A percentile compares a stretch with the other conserved stretches of the same genome.
These are phyloP conservation scores for Taphrina sp. DNA, from an alignment of 1,139 yeast genomes.

Conservation along the genomic window DNA sequence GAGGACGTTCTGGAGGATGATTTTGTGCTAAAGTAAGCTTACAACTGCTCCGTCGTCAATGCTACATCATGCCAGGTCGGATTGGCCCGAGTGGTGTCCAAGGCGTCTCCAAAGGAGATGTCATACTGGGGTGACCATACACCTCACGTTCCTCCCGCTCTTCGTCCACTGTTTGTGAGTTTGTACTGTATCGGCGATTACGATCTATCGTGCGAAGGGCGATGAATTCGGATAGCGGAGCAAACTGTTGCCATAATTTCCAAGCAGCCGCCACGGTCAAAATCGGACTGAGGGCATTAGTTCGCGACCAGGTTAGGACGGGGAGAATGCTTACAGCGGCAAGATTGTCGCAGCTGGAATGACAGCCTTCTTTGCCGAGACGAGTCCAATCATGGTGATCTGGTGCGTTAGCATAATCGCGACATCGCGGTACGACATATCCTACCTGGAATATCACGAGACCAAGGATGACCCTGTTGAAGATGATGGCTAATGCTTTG, in stretches of 20 bases:
- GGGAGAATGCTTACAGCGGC: constrained; percentile 18
- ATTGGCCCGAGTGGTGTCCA: constrained; percentile 26
- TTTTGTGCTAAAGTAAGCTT: too few relatives aligned
- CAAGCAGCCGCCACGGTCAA: constrained; percentile 57
- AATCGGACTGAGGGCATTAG: constrained; percentile 71
- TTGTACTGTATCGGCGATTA: constrained; percentile 24
- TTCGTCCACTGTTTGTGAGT: constrained; percentile 58
- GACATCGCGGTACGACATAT: constrained; percentile 42
- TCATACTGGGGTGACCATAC: constrained; percentile 63
- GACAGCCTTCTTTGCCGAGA: constrained; percentile 22
- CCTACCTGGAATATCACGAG: constrained; percentile 72
- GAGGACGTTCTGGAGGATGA: too few relatives aligned
- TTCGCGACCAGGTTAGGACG: constrained; percentile 75
- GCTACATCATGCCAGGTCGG: constrained; percentile 3
- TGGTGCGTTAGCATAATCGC: not conserved
- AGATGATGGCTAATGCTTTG: constrained; percentile 79
- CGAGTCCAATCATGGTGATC: constrained; percentile 23
- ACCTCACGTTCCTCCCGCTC: constrained; percentile 63
- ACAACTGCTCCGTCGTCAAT: not conserved
- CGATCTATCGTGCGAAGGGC: constrained; percentile 66
- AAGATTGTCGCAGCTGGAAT: constrained; percentile 18
- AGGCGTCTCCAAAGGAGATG: constrained; percentile 12
- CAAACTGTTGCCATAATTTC: constrained; percentile 76
- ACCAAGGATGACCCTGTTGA: constrained; percentile 70
- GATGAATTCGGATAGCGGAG: constrained; percentile 78